phyloP scores from a whole-genome alignment of 2,329 filamentous ascomycete genomes.

The Penicillium sp. region DNA sequence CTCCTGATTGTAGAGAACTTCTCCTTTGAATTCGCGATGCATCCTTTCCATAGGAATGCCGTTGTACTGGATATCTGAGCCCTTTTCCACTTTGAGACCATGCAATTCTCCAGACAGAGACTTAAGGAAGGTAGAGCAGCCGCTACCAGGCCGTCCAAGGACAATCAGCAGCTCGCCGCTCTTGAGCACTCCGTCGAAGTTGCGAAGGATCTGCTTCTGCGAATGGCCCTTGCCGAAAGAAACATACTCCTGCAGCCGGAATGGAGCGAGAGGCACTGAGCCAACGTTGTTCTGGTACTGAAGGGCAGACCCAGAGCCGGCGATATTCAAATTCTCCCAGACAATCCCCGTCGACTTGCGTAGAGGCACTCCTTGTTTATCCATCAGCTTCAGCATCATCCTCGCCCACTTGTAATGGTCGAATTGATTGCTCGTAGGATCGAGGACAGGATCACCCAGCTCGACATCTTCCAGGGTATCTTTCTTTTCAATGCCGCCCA shows the following conservation, averaged over 20 bases:
- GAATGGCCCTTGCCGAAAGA: conserved; percentile 50
- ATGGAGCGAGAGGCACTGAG: conserved; percentile 63
- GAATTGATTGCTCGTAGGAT: conserved; percentile 59
- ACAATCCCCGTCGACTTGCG: conserved; percentile 64
- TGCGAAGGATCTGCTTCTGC: conserved; percentile 61
- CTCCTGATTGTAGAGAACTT: conserved; percentile 50
- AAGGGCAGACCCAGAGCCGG: conserved; percentile 69
- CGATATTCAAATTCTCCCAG: conserved; percentile 70
- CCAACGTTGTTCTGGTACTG: conserved; percentile 72
- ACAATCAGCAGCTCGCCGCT: conserved; percentile 55
- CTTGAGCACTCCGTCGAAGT: conserved; percentile 60
- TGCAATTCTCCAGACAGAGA: conserved; percentile 81
- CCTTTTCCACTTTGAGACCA: conserved; percentile 73
- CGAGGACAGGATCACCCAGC: conserved; percentile 57
- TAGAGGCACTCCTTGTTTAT: conserved; percentile 61
- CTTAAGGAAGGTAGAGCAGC: conserved; percentile 83
- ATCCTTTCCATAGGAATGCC: conserved; percentile 69
- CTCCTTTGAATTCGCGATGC: conserved; percentile 63
- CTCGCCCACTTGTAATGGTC: conserved; percentile 61
- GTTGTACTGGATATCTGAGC: conserved; percentile 81
- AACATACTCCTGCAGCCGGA: conserved; percentile 64
- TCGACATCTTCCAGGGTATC: conserved; percentile 49
- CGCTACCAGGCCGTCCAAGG: conserved; percentile 49
- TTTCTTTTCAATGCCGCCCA: conserved; percentile 32
- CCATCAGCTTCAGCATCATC: conserved; percentile 57